These are phyloP conservation scores for Aureobasidium musti DNA, from an alignment of 2,329 filamentous ascomycete species.

Conservation along the genomic window DNA sequence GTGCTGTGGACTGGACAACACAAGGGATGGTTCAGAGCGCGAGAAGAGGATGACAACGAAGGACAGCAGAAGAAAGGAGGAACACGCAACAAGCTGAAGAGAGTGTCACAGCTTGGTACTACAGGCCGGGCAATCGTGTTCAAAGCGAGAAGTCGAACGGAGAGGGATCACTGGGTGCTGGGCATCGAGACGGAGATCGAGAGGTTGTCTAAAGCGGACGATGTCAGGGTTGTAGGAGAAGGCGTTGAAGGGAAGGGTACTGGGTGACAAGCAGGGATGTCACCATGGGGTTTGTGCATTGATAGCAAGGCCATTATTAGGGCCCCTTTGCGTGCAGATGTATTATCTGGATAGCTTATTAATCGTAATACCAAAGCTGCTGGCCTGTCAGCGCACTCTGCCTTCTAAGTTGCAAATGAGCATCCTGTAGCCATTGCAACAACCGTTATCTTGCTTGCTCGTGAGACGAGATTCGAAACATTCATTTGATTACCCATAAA, in stretches of 20 bases:
- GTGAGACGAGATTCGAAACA: too few species aligned
- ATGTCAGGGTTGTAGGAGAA: constrained; percentile 49
- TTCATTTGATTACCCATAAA: too few species aligned
- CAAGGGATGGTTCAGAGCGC: constrained; percentile 57
- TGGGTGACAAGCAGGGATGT: neutral
- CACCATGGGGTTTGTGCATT: neutral
- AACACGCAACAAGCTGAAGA: constrained; percentile 53
- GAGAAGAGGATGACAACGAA: constrained; percentile 37
- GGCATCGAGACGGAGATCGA: constrained; percentile 68
- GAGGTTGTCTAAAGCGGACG: constrained; percentile 54
- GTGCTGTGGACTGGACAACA: constrained; percentile 65
- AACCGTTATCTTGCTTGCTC: too few species aligned
- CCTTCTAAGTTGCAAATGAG: too few species aligned
- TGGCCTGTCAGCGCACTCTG: too few species aligned
- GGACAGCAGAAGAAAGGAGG: constrained; percentile 35
- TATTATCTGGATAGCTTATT: neutral
- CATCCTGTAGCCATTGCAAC: too few species aligned
- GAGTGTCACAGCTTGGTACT: constrained; percentile 62
- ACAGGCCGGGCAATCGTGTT: constrained; percentile 66
- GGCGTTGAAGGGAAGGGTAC: neutral
- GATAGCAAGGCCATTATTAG: neutral
- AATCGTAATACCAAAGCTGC: neutral
- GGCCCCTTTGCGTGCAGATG: neutral
- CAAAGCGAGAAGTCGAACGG: constrained; percentile 63
- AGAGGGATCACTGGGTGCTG: constrained; percentile 69